These are phyloP conservation scores for Limtongozyma cylindracea DNA, from an alignment of 805 yeast genomes.

Conservation along the genomic window DNA sequence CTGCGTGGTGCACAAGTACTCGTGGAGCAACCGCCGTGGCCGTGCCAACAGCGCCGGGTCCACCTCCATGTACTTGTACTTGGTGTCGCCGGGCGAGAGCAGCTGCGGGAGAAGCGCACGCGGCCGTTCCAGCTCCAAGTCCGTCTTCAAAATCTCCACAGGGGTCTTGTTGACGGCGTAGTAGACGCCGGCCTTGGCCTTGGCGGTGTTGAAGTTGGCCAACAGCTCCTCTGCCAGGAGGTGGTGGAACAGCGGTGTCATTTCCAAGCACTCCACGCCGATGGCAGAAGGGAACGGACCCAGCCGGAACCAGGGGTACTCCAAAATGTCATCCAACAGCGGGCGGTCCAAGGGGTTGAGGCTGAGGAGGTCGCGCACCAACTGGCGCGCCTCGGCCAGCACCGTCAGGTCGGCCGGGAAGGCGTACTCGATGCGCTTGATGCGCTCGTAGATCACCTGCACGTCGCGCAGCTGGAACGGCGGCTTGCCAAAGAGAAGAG, in stretches of 20 bases:
- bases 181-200: conserved; percentile 36
- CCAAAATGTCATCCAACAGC: conserved; percentile 48
- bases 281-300: conserved; percentile 63
- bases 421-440: conserved; percentile 52
- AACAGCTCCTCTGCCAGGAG: conserved; percentile 36
- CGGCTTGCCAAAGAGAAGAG: conserved; percentile 80
- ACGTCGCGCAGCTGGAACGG: conserved; percentile 96
- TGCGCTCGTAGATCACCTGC: conserved; percentile 74
- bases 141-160: conserved; percentile 43
- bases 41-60: conserved; percentile 4
- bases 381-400: conserved; percentile 43
- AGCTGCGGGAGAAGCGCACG: conserved; percentile 62
- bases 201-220: conserved; percentile 39
- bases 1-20: conserved; percentile 12
- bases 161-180: conserved; percentile 29
- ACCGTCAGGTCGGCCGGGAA: conserved; percentile 55
- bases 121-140: conserved; percentile 43
- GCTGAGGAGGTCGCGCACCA: conserved; percentile 50
- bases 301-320: conserved; percentile 69
- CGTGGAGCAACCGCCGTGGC: conserved; percentile 12
- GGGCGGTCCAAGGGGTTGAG: conserved; percentile 71
- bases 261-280: conserved; percentile 32
- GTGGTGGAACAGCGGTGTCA: conserved; percentile 30
- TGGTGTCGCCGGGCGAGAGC: conserved; percentile 80
- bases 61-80: conserved; percentile 62